A percentile compares a stretch with the other conserved stretches of the same genome.
These are phyloP conservation scores for Aschersonia sp. DNA, from an alignment of 2,329 filamentous ascomycete genomes.

Conservation along the genomic window DNA sequence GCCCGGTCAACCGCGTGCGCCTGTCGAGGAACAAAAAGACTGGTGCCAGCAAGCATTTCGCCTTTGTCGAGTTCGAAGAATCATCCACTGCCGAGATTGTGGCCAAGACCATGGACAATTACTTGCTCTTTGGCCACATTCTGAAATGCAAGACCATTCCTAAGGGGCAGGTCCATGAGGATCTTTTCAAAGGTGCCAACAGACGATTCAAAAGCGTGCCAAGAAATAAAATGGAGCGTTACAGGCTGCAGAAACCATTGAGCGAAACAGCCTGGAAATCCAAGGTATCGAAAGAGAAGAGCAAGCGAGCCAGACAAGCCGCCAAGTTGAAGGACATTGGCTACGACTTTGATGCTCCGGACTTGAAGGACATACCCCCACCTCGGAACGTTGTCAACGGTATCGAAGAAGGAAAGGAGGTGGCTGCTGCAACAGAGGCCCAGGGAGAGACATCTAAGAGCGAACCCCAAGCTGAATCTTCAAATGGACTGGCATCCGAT, in stretches of 20 bases:
- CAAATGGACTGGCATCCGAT: too few relatives aligned
- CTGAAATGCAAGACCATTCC: slow-evolving; percentile 74
- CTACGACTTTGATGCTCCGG: slow-evolving; percentile 68
- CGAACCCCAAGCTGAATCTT: too few relatives aligned
- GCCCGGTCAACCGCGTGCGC: slow-evolving; percentile 61
- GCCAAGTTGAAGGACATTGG: slow-evolving; percentile 66
- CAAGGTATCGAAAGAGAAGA: slow-evolving; percentile 59
- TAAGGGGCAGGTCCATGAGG: slow-evolving; percentile 60
- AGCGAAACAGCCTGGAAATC: slow-evolving; percentile 66
- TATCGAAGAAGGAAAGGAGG: neutral
- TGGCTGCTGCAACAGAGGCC: too few relatives aligned
- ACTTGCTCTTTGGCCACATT: slow-evolving; percentile 87
- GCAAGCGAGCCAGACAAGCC: slow-evolving; percentile 51
- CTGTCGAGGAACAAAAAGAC: slow-evolving; percentile 87
- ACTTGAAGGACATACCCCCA: slow-evolving; percentile 43
- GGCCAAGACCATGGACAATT: slow-evolving; percentile 93
- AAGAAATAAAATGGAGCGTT: slow-evolving; percentile 72
- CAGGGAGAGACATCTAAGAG: too few relatives aligned
- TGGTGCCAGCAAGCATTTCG: slow-evolving; percentile 82
- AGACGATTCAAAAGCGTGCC: slow-evolving; percentile 79
- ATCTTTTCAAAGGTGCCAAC: slow-evolving; percentile 83
- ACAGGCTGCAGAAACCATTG: slow-evolving; percentile 56
- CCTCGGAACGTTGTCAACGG: slow-evolving; percentile 23
- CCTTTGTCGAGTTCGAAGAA: slow-evolving; percentile 81
- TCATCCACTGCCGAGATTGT: slow-evolving; percentile 74